These are phyloP conservation scores for Suillus lakei DNA, from an alignment of 768 basidiomycete species.

Conservation along the genomic window DNA sequence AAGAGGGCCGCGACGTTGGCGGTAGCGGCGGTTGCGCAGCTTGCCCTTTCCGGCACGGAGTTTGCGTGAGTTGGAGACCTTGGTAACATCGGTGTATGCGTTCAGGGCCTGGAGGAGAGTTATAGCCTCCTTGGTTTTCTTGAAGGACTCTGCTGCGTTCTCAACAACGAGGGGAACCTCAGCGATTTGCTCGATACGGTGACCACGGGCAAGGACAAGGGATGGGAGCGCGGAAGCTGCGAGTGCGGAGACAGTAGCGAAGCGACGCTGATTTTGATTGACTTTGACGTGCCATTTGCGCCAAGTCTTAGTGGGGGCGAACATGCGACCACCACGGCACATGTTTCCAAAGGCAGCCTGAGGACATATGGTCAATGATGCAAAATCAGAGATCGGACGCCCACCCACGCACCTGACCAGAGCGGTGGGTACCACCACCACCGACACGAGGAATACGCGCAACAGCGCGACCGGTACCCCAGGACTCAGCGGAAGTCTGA, in stretches of 20 bases:
- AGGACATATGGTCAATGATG: conserved; percentile 10
- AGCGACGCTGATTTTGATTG: conserved; percentile 98
- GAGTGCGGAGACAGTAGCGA: conserved; percentile 95
- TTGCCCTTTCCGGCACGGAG: conserved; percentile 98
- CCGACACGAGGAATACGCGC: conserved; percentile 99
- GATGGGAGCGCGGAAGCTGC: conserved; percentile 96
- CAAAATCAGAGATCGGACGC: not conserved
- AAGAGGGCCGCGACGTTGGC: conserved; percentile 96
- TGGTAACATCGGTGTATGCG: conserved; percentile 92
- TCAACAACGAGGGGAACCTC: conserved; percentile 95
- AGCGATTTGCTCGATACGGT: conserved; percentile 96
- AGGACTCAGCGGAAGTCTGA: conserved; percentile 98
- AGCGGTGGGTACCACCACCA: conserved; percentile 97
- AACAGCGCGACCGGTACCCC: conserved; percentile 99
- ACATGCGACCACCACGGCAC: conserved; percentile 99
- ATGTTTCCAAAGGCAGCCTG: conserved; percentile 99
- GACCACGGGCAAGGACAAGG: conserved; percentile 97
- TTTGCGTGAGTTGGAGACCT: conserved; percentile 97
- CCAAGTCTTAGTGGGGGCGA: conserved; percentile 99
- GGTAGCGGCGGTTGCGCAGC: conserved; percentile 93
- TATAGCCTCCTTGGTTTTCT: conserved; percentile 97
- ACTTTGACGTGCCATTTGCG: conserved; percentile 99
- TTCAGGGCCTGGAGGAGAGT: conserved; percentile 88
- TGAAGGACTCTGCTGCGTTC: conserved; percentile 80
- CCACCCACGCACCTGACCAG: conserved; percentile 74